Evolutionary conservation across 495 filamentous ascomycete genomes (phyloP).

Genomic region (Penicillium alfredii): DNA sequence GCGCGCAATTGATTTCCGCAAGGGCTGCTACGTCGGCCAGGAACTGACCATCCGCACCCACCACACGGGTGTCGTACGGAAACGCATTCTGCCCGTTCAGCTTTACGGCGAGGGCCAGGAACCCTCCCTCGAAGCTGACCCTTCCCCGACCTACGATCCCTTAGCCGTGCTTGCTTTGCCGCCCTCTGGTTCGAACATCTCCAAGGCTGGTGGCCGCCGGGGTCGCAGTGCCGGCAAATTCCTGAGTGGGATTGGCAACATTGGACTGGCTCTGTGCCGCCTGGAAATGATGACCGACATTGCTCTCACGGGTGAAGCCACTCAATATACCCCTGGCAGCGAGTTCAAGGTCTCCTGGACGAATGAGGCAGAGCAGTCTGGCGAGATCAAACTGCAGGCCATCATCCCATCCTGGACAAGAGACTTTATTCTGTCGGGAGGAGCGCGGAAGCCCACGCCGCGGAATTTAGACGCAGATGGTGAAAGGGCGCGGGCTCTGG

Average conservation of each 20-base stretch:
- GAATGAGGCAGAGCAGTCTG: constrained; percentile 26
- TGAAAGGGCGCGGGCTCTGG: constrained; percentile 31
- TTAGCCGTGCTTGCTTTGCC: constrained; percentile 27
- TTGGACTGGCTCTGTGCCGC: constrained; percentile 83
- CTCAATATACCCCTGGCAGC: constrained; percentile 43
- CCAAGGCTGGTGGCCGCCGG: constrained; percentile 41
- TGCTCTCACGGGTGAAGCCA: constrained; percentile 55
- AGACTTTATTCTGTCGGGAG: constrained; percentile 32
- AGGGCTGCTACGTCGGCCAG: constrained; percentile 96
- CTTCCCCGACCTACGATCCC: constrained; percentile 53
- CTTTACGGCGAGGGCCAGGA: constrained; percentile 50
- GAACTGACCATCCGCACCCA: constrained; percentile 92
- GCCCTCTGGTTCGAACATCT: constrained; percentile 37
- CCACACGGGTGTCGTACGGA: constrained; percentile 88
- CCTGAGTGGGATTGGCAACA: constrained; percentile 68
- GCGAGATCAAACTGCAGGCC: constrained; percentile 66
- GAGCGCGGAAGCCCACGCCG: constrained; percentile 19
- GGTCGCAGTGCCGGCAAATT: constrained; percentile 73
- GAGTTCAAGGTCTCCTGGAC: constrained; percentile 51
- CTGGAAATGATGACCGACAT: constrained; percentile 85
- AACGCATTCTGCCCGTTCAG: constrained; percentile 78
- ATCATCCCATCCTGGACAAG: constrained; percentile 78
- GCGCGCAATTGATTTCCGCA: constrained; percentile 80
- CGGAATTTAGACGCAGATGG: constrained; percentile 21
- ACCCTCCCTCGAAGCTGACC: constrained; percentile 30